Conservation (phyloP, 345 rosid genomes). For the Lumnitzera racemosa region DNA sequence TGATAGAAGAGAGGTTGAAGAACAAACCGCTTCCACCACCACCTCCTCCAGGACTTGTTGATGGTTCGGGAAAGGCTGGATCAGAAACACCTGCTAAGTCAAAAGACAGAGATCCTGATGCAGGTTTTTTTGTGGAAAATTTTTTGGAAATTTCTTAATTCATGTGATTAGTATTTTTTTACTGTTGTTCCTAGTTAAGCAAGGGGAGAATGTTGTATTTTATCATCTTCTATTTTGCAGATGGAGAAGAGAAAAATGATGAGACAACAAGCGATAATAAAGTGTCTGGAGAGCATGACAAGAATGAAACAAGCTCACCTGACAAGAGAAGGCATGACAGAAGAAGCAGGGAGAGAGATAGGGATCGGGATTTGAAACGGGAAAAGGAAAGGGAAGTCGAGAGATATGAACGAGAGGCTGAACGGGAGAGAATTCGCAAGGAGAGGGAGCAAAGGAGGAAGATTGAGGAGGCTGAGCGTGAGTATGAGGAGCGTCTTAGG, state of each 20-base stretch:
- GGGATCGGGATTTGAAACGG: slow-evolving; percentile 53
- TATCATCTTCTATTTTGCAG: slow-evolving; percentile 26
- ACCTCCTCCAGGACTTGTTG: slow-evolving; percentile 46
- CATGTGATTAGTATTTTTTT: no score
- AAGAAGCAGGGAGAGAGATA: slow-evolving; percentile 70
- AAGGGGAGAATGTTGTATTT: neutral
- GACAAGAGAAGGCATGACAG: slow-evolving; percentile 63
- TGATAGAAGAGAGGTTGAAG: slow-evolving; percentile 82
- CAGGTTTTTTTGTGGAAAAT: slow-evolving; percentile 26
- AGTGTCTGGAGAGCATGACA: slow-evolving; percentile 49
- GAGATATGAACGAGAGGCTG: slow-evolving; percentile 87
- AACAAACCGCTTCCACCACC: slow-evolving; percentile 89
- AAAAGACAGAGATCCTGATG: slow-evolving; percentile 61
- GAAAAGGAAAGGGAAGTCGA: slow-evolving; percentile 88
- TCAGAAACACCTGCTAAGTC: slow-evolving; percentile 48
- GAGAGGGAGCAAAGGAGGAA: slow-evolving; percentile 94
- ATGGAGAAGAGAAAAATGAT: slow-evolving; percentile 47
- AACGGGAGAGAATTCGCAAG: slow-evolving; percentile 73
- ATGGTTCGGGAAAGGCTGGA: slow-evolving; percentile 37
- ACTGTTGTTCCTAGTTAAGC: neutral
- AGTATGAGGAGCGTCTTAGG: slow-evolving; percentile 75
- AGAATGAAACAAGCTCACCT: slow-evolving; percentile 75
- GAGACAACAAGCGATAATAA: slow-evolving; percentile 59
- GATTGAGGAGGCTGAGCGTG: slow-evolving; percentile 88
- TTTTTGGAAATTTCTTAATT: no score